Conservation (phyloP, 306 rosid species). For the Argentina anserina region DNA sequence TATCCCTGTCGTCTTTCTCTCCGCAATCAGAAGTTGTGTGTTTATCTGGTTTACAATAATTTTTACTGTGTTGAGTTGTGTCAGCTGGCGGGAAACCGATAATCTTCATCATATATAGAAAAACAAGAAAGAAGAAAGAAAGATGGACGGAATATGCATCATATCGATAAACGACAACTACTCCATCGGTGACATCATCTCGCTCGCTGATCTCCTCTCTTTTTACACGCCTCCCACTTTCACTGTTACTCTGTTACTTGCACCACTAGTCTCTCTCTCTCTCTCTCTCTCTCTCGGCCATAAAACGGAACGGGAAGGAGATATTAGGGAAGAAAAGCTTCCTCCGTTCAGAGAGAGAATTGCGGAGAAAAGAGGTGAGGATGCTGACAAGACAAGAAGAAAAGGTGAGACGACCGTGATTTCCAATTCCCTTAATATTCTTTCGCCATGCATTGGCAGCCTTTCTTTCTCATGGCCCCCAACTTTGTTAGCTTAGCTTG, state of each 20-base stretch:
- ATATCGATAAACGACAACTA: neutral
- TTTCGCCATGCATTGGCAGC: constrained; percentile 86
- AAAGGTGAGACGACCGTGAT: constrained; percentile 69
- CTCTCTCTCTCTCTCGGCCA: neutral
- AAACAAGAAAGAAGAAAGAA: neutral
- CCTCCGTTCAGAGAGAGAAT: constrained; percentile 44
- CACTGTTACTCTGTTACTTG: constrained; percentile 2
- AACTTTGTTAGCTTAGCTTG: constrained; percentile 29
- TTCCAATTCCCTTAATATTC: constrained; percentile 73
- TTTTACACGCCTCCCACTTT: neutral
- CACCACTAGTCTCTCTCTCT: neutral
- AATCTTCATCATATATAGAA: neutral
- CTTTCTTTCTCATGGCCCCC: constrained; percentile 51
- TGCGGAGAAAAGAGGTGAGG: constrained; percentile 68
- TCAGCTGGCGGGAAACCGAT: constrained; percentile 70
- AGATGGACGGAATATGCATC: constrained; percentile 6
- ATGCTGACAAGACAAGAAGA: constrained; percentile 66
- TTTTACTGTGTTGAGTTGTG: constrained; percentile 6
- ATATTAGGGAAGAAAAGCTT: neutral
- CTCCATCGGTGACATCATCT: neutral
- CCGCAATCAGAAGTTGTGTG: neutral
- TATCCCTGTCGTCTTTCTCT: no score
- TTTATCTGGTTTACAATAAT: neutral
- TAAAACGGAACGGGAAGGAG: constrained; percentile 33
- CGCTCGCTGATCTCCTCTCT: neutral